Conservation (phyloP, 2,329 filamentous ascomycete species). For the Biscogniauxia marginata region DNA sequence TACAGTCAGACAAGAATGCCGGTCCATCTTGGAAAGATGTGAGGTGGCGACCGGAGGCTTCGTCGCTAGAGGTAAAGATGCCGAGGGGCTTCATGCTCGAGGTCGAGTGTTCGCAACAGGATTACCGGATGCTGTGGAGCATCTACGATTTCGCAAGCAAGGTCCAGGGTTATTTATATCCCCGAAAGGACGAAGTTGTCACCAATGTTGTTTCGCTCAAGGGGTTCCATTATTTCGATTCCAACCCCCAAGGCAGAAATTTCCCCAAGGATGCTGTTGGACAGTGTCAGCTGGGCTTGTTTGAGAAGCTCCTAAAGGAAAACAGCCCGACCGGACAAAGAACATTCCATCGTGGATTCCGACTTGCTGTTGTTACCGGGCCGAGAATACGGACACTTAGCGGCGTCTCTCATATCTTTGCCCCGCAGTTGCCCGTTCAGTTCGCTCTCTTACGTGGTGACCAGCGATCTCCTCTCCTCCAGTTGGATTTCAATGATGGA, state of each 20-base stretch:
- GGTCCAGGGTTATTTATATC: conserved; percentile 68
- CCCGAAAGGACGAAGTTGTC: conserved; percentile 66
- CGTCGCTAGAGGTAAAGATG: conserved; percentile 65
- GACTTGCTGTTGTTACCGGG: conserved; percentile 75
- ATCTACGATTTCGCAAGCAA: conserved; percentile 84
- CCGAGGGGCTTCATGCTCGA: conserved; percentile 74
- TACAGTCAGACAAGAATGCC: conserved; percentile 65
- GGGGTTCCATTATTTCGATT: conserved; percentile 79
- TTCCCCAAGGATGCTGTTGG: conserved; percentile 76
- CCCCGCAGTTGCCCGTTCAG: conserved; percentile 65
- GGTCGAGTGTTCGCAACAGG: conserved; percentile 69
- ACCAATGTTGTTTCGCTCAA: conserved; percentile 69
- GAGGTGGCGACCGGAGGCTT: conserved; percentile 69
- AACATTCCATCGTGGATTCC: conserved; percentile 74
- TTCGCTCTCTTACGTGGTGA: conserved; percentile 77
- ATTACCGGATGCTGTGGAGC: conserved; percentile 76
- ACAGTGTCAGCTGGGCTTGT: conserved; percentile 71
- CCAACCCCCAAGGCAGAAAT: conserved; percentile 62
- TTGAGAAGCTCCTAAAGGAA: conserved; percentile 68
- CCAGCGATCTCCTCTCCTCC: conserved; percentile 65
- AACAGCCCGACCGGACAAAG: conserved; percentile 71
- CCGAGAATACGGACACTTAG: conserved; percentile 75
- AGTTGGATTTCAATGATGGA: conserved; percentile 68
- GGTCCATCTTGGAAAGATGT: conserved; percentile 81
- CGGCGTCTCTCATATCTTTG: conserved; percentile 69